Base-by-base conservation (phyloP, 2,329 filamentous ascomycete species). In the Colletotrichum higginsianum region DNA sequence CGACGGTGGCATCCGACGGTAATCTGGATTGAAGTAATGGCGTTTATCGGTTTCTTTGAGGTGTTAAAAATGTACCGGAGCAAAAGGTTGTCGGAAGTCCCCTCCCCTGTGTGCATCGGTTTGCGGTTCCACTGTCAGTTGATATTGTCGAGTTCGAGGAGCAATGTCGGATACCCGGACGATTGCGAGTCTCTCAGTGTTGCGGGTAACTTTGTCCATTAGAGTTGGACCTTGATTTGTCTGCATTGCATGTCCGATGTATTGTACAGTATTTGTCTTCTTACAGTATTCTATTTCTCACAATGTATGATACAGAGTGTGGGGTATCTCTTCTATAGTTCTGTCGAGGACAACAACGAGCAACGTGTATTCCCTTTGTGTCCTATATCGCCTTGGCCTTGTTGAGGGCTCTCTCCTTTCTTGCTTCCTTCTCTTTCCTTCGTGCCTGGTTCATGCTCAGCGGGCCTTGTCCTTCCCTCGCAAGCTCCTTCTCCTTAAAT, bases 401-500 rank as follows among this genome's bases (percentile, higher is more conserved):
- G 12, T 69, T 66, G 21, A 66, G 50, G 6, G 75, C 66, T 66
- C 77, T 80, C 73, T 84, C 80, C 77, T 84, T 86, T 68, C 86
- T 84, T 62, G 83, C 86, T 78, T 89, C 87, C 81, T 92, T 93
- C 73, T 90, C 89, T 72, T 82, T 84, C 84, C 91, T 94, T 76
- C 87, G 87, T 9, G 92, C 92, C 82, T 94, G 92, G 75, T 86
- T 92, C 76, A 93, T 78, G 79, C 92, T 94, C 66, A 89, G 77
- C 18, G 80, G 79, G 30, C 86, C 83, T 44, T 73, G 47, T 21
- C 88, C 86, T 21, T 84, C 83, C 30, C 84, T 77, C 71, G 82
- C 82, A 69, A 83, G 82, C 77, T 83, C 85, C 72, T 89, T 87
- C 61, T 75, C 76, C n/a, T 75, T 77, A 21, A 94, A 80, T 13